Conservation (phyloP, 805 yeast genomes). For the Candida ovalis region DNA sequence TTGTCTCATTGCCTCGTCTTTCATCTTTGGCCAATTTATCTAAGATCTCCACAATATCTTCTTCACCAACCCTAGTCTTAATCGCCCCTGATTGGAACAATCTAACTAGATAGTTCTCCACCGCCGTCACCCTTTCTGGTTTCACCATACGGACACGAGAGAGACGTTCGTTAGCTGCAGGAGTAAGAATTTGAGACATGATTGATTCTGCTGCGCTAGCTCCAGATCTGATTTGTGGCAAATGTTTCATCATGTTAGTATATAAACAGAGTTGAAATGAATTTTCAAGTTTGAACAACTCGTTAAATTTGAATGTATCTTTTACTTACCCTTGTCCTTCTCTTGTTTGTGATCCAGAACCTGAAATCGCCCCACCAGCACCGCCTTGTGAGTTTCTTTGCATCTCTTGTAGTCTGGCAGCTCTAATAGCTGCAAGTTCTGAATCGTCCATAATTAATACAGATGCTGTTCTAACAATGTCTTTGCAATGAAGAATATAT, state of each 20-base stretch:
- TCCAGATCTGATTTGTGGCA: slow-evolving; percentile 7
- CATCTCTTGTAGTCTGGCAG: slow-evolving; percentile 85
- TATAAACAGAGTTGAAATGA: slow-evolving; percentile 1
- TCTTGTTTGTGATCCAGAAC: slow-evolving; percentile 5
- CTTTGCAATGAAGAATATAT: too few species aligned
- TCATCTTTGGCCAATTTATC: slow-evolving; percentile 78
- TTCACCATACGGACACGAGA: slow-evolving; percentile 84
- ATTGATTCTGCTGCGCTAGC: slow-evolving; percentile 26
- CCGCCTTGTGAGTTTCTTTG: slow-evolving; percentile 50
- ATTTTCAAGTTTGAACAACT: not conserved
- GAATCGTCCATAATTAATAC: slow-evolving; percentile 64
- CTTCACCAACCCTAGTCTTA: slow-evolving; percentile 68
- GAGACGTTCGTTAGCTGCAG: slow-evolving; percentile 82
- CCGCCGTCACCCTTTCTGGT: slow-evolving; percentile 87
- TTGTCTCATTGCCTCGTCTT: slow-evolving; percentile 53
- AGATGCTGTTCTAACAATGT: too few species aligned
- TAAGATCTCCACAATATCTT: slow-evolving; percentile 76
- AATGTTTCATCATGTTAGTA: slow-evolving; percentile 4
- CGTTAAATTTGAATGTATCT: not conserved
- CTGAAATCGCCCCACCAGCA: not conserved
- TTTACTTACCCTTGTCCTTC: slow-evolving; percentile 17
- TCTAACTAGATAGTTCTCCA: slow-evolving; percentile 72
- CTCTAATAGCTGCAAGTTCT: slow-evolving; percentile 85
- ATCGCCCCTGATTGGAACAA: slow-evolving; percentile 76
- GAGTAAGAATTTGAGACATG: slow-evolving; percentile 69